Evolutionary conservation across 1,284 basidiomycete genomes (phyloP).

Genomic region (Leccinum cinnamomeum): DNA sequence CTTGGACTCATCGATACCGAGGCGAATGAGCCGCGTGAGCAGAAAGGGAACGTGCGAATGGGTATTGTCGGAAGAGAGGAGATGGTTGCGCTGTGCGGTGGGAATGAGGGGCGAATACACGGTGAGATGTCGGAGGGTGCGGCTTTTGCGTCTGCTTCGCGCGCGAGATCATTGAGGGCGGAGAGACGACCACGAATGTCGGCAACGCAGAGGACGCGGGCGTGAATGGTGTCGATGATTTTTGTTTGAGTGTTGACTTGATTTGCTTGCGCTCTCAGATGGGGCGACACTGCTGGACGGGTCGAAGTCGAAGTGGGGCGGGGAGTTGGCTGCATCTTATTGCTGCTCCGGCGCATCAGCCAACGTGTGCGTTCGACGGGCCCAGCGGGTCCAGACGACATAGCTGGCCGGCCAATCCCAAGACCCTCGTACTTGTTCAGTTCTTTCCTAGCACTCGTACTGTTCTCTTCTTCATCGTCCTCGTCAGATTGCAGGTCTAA

Average conservation of each 20-base stretch:
- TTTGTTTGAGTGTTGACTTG: conserved; percentile 77
- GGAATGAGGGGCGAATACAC: conserved; percentile 98
- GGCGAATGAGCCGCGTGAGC: too few relatives aligned
- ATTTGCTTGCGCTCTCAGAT: conserved; percentile 45
- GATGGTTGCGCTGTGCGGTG: conserved; percentile 74
- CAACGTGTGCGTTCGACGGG: conserved; percentile 49
- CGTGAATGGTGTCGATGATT: conserved; percentile 72
- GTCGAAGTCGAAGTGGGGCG: conserved; percentile 61
- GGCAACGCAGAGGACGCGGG: conserved; percentile 92
- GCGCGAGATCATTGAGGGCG: conserved; percentile 87
- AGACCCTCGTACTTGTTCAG: conserved; percentile 57
- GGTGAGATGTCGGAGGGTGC: conserved; percentile 92
- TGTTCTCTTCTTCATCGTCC: conserved; percentile 47
- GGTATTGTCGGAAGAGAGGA: conserved; percentile 69
- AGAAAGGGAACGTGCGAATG: conserved; percentile 8
- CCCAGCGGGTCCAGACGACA: conserved; percentile 34
- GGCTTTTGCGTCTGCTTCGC: conserved; percentile 86
- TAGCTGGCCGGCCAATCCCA: conserved; percentile 61
- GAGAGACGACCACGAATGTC: conserved; percentile 91
- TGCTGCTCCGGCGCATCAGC: conserved; percentile 73
- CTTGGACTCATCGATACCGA: too few relatives aligned
- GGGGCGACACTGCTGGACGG: conserved; percentile 54
- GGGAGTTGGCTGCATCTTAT: conserved; percentile 41
- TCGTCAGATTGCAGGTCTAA: conserved; percentile 32
- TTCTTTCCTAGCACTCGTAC: conserved; percentile 47